A percentile compares a stretch with the other conserved stretches of the same genome.
Evolutionary conservation across 2,329 filamentous ascomycete species (phyloP).

Genomic region (Escovopsis weberi): DNA sequence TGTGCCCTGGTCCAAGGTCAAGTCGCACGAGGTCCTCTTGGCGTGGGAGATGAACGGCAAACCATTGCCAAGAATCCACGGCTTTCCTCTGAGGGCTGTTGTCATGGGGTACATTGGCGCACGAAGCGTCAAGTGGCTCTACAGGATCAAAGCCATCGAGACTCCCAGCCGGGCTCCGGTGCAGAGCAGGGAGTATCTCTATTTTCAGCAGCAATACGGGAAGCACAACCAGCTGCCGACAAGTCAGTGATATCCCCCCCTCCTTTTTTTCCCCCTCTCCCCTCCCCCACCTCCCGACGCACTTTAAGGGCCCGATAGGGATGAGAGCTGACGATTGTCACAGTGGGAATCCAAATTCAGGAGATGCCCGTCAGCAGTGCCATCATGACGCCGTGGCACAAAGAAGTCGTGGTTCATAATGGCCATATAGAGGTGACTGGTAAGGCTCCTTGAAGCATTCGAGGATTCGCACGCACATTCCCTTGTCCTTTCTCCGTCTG

Average conservation of each 20-base stretch:
- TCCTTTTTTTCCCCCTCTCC: constrained; percentile 3
- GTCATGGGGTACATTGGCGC: constrained; percentile 56
- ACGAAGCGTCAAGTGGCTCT: constrained; percentile 48
- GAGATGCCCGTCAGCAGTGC: constrained; percentile 57
- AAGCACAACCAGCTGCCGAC: constrained; percentile 40
- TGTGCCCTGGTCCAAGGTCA: constrained; percentile 54
- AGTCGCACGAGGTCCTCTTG: constrained; percentile 49
- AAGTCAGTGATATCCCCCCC: background rate
- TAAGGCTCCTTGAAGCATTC: background rate
- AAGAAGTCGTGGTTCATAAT: constrained; percentile 45
- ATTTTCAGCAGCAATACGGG: constrained; percentile 53
- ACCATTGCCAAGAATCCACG: constrained; percentile 49
- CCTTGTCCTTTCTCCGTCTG: too few relatives aligned
- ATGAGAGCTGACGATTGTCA: constrained; percentile 7
- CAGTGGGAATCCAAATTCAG: constrained; percentile 52
- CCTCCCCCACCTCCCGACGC: too few relatives aligned
- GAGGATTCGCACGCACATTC: background rate
- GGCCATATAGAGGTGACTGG: constrained; percentile 30
- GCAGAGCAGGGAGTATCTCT: constrained; percentile 51
- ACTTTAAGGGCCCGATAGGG: background rate
- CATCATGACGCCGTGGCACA: constrained; percentile 48
- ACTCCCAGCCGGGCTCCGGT: constrained; percentile 43
- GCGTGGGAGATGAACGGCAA: constrained; percentile 61
- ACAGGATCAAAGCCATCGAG: constrained; percentile 45
- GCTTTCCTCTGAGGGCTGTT: constrained; percentile 45